Evolutionary conservation across 345 rosid species (phyloP), one percentile per base, ranked within the genome.

Genomic region (Nephelium lappaceum): DNA sequence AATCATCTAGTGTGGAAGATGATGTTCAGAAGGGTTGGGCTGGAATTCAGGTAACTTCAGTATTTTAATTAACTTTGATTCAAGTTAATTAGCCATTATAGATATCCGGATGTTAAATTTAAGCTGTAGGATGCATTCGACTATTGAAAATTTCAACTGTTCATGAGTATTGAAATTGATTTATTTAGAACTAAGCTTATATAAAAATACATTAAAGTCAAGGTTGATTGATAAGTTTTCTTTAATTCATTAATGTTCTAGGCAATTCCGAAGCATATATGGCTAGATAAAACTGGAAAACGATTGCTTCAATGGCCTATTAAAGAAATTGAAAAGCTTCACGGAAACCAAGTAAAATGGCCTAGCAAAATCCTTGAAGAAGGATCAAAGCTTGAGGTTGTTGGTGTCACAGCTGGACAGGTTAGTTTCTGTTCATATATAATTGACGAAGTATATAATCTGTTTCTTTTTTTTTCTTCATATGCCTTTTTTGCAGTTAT

Each of bases 261-360:
- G 98, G 92, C 87, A 8, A 69, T 94, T 79, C 98, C 97, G 1
- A 91, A 95, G 81, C 68, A 61, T 24, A 36, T 91, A 23, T 86
- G 89, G 90, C 86, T 94, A 15, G 75, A 85, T 75, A 82, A 81
- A 65, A 85, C 90, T 11, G 89, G 91, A 15, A 89, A 87, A 39
- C 97, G 90, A 69, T 82, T 92, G 73, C 57, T 91, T 42, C 95
- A 89, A 76, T 91, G 98, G 98, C 95, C 98, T 10, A 78, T 93
- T 10, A 70, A 77, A 43, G 98, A 93, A 81, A 75, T 91, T 0
- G 89, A 91, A 76, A 89, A 72, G 74, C 89, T 89, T 24, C 89
- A 92, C 23, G 66, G 36, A 3, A 78, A 73, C 38, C 73, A 80
- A 64, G 83, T 88, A 24, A 77, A 71, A 63, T 64, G 86, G 73